Percentiles rank a stretch among this genome's conserved stretches.
These are phyloP conservation scores for Pleurotus eryngii DNA, from an alignment of 768 basidiomycete genomes.

Conservation along the genomic window DNA sequence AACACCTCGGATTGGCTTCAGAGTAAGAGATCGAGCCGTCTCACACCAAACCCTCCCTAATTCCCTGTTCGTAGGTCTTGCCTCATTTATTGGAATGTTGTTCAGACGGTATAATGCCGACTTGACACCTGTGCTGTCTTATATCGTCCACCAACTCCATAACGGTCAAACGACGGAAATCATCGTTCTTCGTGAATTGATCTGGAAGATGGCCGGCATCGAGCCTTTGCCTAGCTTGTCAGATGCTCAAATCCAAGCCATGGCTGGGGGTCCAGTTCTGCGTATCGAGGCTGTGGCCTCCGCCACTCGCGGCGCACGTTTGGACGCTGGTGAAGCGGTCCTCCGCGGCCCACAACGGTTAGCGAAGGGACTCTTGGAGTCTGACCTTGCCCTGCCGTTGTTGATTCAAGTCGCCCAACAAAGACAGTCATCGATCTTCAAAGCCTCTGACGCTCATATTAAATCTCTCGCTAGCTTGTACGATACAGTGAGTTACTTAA, in stretches of 20 bases:
- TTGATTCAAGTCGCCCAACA: conserved; percentile 92
- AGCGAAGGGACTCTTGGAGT: conserved; percentile 63
- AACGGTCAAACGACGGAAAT: conserved; percentile 84
- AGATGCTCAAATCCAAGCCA: conserved; percentile 82
- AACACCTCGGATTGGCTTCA: conserved; percentile 90
- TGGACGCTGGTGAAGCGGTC: conserved; percentile 61
- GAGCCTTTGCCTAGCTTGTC: conserved; percentile 88
- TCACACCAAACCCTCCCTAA: conserved; percentile 5
- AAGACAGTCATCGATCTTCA: conserved; percentile 80
- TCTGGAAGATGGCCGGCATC: conserved; percentile 94
- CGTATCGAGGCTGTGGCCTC: conserved; percentile 89
- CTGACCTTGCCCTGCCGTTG: conserved; percentile 78
- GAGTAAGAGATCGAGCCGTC: conserved; percentile 51
- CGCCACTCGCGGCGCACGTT: conserved; percentile 65
- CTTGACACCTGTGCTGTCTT: conserved; percentile 79
- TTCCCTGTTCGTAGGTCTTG: conserved; percentile 56
- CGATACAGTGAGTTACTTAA: conserved; percentile 66
- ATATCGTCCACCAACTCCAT: conserved; percentile 88
- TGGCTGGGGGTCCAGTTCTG: conserved; percentile 87
- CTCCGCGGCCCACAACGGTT: conserved; percentile 67
- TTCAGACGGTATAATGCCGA: conserved; percentile 86
- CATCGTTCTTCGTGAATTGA: conserved; percentile 86
- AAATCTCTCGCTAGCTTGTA: conserved; percentile 86
- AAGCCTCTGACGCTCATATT: conserved; percentile 68
- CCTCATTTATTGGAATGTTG: conserved; percentile 90